Conservation (phyloP, 352 stramenopile species). For the Phytopythium chamaehyphon region DNA sequence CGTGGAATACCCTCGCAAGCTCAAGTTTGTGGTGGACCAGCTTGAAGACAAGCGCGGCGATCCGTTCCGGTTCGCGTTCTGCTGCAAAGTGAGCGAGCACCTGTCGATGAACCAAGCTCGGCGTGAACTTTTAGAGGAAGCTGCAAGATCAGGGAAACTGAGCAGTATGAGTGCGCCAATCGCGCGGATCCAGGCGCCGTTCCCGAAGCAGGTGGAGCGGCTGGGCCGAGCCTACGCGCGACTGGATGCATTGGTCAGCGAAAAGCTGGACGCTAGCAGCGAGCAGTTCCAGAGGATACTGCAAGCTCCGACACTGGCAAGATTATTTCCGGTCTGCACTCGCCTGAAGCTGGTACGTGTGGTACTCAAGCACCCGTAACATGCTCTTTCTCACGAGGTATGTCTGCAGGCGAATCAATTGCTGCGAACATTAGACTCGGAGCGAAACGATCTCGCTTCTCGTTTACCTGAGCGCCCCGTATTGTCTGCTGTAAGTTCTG, state of each 20-base stretch:
- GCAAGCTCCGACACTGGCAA: conserved; percentile 26
- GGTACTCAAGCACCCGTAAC: no score
- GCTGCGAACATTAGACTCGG: conserved; percentile 27
- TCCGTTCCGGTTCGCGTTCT: conserved; percentile 44
- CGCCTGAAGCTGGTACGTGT: conserved; percentile 41
- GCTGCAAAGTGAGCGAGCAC: conserved; percentile 48
- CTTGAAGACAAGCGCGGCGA: conserved; percentile 22
- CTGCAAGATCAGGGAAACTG: conserved; percentile 7
- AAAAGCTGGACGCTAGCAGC: conserved; percentile 22
- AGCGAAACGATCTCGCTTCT: conserved; percentile 22
- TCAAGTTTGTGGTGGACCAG: conserved; percentile 40
- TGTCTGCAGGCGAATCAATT: conserved; percentile 34
- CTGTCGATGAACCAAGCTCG: conserved; percentile 22
- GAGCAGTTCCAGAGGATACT: conserved; percentile 23
- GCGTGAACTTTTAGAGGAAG: conserved; percentile 8
- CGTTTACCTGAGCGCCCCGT: conserved; percentile 23
- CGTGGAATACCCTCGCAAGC: conserved; percentile 45
- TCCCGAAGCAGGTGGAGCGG: conserved; percentile 25
- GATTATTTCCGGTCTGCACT: conserved; percentile 42
- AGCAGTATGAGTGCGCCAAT: conserved; percentile 6
- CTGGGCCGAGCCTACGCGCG: conserved; percentile 28
- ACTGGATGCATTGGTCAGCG: conserved; percentile 27
- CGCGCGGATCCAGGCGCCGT: conserved; percentile 27
- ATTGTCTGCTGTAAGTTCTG: conserved; percentile 23
- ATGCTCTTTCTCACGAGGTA: no score